A percentile compares a stretch with the other conserved stretches of the same genome.
phyloP scores from a whole-genome alignment of 2,329 filamentous ascomycete genomes.

The Ophiostoma himal-ulmi region DNA sequence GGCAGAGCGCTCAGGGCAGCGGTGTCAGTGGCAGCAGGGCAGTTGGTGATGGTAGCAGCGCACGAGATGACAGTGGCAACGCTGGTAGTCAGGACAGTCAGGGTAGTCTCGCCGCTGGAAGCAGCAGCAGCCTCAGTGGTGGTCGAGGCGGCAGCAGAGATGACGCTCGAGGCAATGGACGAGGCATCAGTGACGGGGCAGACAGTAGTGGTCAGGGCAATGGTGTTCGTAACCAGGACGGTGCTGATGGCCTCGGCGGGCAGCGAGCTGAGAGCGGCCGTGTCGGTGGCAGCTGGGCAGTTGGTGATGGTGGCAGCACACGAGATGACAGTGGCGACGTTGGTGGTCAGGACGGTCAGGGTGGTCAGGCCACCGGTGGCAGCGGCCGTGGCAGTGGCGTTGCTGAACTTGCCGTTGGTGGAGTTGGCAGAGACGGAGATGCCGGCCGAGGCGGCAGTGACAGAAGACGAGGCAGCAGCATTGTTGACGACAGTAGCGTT shows the following conservation, averaged over 20 bases:
- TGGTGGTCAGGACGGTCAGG: constrained; percentile 37
- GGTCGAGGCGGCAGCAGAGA: constrained; percentile 29
- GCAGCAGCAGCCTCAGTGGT: neutral
- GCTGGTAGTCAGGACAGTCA: constrained; percentile 38
- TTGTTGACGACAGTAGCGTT: constrained; percentile 13
- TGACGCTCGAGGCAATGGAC: constrained; percentile 37
- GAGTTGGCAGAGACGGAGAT: neutral
- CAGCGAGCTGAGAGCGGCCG: constrained; percentile 35
- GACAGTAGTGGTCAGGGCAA: constrained; percentile 37
- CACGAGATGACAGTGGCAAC: constrained; percentile 36
- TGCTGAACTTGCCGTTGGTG: neutral
- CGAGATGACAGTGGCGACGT: constrained; percentile 36
- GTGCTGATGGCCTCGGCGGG: constrained; percentile 31
- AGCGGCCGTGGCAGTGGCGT: neutral
- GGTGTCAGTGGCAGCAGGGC: constrained; percentile 32
- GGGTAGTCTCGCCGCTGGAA: constrained; percentile 32
- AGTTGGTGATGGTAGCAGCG: constrained; percentile 29
- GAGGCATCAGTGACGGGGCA: constrained; percentile 39
- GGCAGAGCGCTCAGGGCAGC: constrained; percentile 36
- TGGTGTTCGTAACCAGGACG: constrained; percentile 37
- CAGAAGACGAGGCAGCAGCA: neutral
- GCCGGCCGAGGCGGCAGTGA: neutral
- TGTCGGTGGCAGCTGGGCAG: constrained; percentile 32
- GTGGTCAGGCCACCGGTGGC: constrained; percentile 32
- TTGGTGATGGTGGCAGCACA: constrained; percentile 28